Conservation (phyloP, 177 flowering plant species). For the Vitis hybrid region DNA sequence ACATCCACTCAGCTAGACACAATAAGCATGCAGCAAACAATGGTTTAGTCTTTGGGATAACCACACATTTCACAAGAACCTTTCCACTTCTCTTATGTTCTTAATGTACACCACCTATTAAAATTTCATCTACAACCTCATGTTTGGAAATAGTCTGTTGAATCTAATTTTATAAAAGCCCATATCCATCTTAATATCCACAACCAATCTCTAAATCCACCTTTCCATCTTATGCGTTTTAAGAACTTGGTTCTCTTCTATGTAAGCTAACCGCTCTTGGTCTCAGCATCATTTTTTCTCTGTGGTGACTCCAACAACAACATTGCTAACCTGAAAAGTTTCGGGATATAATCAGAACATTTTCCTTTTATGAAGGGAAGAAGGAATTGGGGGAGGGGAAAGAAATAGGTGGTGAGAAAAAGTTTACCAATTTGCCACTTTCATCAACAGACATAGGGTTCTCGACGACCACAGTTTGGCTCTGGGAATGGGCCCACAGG, state of each 20-base stretch:
- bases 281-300: conserved; percentile 42
- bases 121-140: background rate
- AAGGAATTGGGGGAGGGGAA: background rate
- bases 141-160: background rate
- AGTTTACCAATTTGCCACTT: conserved; percentile 88
- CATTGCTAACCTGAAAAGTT: conserved; percentile 79
- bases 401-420: background rate
- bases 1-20: background rate
- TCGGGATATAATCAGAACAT: conserved; percentile 1
- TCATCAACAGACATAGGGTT: conserved; percentile 96
- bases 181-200: conserved; percentile 12
- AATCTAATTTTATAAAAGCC: background rate
- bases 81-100: background rate
- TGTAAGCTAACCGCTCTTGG: background rate
- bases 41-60: background rate
- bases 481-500: conserved; percentile 40
- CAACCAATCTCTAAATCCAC: conserved; percentile 10
- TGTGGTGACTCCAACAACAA: conserved; percentile 92
- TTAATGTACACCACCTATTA: background rate
- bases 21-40: background rate
- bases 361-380: background rate
- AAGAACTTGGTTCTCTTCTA: background rate
- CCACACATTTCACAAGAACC: background rate
- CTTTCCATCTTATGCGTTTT: conserved; percentile 3
- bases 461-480: conserved; percentile 92